Evolutionary conservation across 2,329 filamentous ascomycete genomes (phyloP), one percentile per base, ranked within the genome.

Genomic region (Exutisphaerella laricina): DNA sequence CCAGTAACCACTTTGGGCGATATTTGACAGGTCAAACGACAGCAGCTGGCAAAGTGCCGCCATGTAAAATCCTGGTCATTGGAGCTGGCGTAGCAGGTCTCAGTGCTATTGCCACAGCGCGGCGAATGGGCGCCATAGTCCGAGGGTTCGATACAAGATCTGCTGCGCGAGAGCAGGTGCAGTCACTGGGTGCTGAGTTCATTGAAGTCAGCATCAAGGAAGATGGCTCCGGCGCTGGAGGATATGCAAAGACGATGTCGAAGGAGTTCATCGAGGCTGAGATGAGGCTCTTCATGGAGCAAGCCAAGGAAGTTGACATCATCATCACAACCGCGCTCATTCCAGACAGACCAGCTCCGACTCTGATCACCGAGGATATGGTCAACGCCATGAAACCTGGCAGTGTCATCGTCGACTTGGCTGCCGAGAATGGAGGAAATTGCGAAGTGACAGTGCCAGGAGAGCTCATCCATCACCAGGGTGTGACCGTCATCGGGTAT

Each of bases 251-350:
- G 60, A 86, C 89, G 60, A 94, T 94, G 88, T 92, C 86, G 41
- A 88, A 90, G 58, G 88, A 90, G 54, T 95, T 94, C 58, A 88
- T 92, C 62, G 86, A 88, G 48, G 88, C 88, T 4, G 87, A 95
- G 64, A 94, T 94, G 87, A 89, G 86, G 63, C 74, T 95, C 0
- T 95, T 95, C 67, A 80, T 85, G 61, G 84, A 92, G 54, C 88
- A 94, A 63, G 85, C 84, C 48, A 77, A 79, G 46, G 88, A 95
- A 28, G 87, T 94, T 39, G 88, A 95, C 64, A 94, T 95, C 50
- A 85, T 95, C 48, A 85, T 95, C 60, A 94, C 88, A 1, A 95
- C 88, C 1, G 88, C 88, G n/a, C 66, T 94, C 56, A 94, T 95
- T 47, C 88, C 88, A 0, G 88, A 88, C 43, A 84, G 77, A 54